These are phyloP conservation scores for Nigrospora osmanthi DNA, from an alignment of 2,329 filamentous ascomycete genomes.

Conservation along the genomic window DNA sequence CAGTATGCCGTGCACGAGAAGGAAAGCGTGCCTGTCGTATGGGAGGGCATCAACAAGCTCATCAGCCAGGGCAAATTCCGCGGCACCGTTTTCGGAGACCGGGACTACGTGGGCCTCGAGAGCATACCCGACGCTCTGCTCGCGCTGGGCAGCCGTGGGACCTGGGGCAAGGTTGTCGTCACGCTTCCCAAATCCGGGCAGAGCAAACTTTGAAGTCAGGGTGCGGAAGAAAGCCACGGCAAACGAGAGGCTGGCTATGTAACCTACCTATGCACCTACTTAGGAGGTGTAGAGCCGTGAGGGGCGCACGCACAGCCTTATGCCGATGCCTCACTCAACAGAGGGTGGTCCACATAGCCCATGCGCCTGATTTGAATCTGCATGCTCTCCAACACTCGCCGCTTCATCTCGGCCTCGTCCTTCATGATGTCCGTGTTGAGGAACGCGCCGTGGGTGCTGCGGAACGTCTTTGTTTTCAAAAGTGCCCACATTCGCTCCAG, in stretches of 20 bases:
- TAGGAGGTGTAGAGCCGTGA: no score
- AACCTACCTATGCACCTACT: no score
- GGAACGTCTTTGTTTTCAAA: constrained; percentile 53
- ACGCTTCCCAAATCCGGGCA: constrained; percentile 64
- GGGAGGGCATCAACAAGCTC: constrained; percentile 73
- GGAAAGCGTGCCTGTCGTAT: constrained; percentile 63
- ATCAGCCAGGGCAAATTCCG: constrained; percentile 72
- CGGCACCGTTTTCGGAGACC: constrained; percentile 76
- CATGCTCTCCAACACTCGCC: constrained; percentile 65
- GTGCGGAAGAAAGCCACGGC: no score
- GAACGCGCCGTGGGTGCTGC: constrained; percentile 62
- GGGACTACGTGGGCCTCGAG: constrained; percentile 76
- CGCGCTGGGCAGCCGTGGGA: constrained; percentile 71
- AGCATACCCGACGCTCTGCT: constrained; percentile 68
- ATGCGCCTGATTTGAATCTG: constrained; percentile 57
- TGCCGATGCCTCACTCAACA: constrained; percentile 22
- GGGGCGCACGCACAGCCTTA: not conserved
- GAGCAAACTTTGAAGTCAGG: constrained; percentile 39
- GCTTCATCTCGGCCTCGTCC: constrained; percentile 43
- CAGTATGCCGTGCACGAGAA: constrained; percentile 69
- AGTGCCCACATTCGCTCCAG: constrained; percentile 64
- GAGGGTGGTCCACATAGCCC: constrained; percentile 33
- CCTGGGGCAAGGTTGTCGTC: constrained; percentile 95
- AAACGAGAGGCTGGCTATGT: no score
- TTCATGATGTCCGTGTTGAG: constrained; percentile 52